Base-by-base conservation (phyloP, 306 rosid species). In the Abrus pulchellus region DNA sequence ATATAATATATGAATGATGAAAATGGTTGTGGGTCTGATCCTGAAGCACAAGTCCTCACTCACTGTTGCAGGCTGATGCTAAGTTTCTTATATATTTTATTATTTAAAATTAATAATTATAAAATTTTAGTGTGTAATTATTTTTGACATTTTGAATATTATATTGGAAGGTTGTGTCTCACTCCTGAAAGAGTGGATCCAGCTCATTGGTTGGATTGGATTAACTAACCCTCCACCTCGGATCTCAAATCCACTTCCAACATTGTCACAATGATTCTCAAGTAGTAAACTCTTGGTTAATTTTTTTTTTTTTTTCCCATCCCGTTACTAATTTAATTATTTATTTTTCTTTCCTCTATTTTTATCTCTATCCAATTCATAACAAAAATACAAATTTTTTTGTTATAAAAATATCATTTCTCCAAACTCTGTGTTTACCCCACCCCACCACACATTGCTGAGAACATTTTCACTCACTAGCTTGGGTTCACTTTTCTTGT, bases 141-240 rank as follows among this genome's bases (percentile, higher is more conserved):
- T 53, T 76, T 62, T 73, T 49, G 44, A 61, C 49, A 52, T 75
- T 66, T 75, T 68, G 50, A 76, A 75, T 85, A 82, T 83, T 65
- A 80, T 76, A 56, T 80, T 67, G 81, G 49, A 80, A 74, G 59
- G 85, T 68, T 89, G 95, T 90, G 87, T 45, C 89, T 84, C 44
- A 27, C 53, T 73, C 88, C 84, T 85, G 80, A 78, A 86, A 86
- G 89, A 82, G 89, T 90, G 96, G 94, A 87, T 91, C 91, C 97
- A 91, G 93, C 97, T 91, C 94, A 88, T 72, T 70, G 54, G 73
- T 75, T 50, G 48, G 63, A 81, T 87, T 84, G 48, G 78, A 84
- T 86, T 82, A 90, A 88, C 82, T 74, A 84, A 88, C 90, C 82
- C 36, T 30, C 43, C 83, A 70, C 78, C 76, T 29, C 44, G 59